Base-by-base conservation (phyloP, 768 basidiomycete species). In the Auriscalpium vulgare region DNA sequence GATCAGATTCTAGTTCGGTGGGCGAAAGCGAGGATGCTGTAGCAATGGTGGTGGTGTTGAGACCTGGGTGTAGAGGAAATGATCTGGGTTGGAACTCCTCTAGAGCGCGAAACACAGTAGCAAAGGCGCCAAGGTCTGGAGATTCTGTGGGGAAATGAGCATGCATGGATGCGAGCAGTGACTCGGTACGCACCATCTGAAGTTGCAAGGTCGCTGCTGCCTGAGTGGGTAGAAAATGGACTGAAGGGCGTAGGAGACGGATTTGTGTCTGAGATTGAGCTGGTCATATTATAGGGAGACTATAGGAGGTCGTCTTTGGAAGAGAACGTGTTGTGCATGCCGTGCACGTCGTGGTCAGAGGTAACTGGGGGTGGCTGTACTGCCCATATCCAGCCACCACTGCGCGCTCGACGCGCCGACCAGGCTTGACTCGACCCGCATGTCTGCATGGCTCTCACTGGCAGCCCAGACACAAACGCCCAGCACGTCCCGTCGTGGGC, bases 121-220 rank as follows among this genome's bases (percentile, higher is more conserved):
- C 79, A 68, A 89, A 88, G 9, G 84, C 84, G 8, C 87, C 88
- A 8, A 89, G 75, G 68, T 88, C 85, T 45, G 87, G 87, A 56
- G 79, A 77, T 66, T 87, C 79, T 81, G 68, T 51, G 53, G 37
- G 37, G 37, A 52, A 17, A 35, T n/a, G 23, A 53, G 53, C 35
- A n/a, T 17, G 23, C 43, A 56, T 37, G 46, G 23, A 38, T 29
- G 23, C 13, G 43, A 50, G 23, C 43, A 45, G 40, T n/a, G n/a
- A 34, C 10, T 40, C 51, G 17, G 51, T 29, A 49, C 71, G 58
- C 56, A 72, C 72, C 72, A 51, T 73, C 72, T 14, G 72, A 73
- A 35, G 72, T 73, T 37, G 66, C 67, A 38, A 68, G 71, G 54
- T 69, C 70, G 62, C 66, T 55, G 50, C 66, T 36, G 58, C 59